Percentiles rank a stretch among this genome's conserved stretches.
Conservation (phyloP, 257 asterid genomes). For the Gentiana straminea region DNA sequence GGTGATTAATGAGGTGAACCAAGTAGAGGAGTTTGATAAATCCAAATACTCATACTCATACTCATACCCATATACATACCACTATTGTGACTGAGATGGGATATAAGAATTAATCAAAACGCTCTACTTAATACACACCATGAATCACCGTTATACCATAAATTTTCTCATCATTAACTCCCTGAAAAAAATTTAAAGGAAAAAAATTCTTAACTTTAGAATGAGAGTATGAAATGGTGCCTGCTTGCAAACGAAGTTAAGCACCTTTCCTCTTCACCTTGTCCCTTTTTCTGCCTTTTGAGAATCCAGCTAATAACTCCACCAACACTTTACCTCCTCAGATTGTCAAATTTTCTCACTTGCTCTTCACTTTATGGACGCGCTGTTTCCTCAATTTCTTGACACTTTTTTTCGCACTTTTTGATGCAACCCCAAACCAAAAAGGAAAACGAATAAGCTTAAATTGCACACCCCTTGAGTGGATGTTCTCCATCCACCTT, state of each 20-base stretch:
- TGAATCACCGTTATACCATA: too few species aligned
- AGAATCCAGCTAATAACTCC: constrained; percentile 24
- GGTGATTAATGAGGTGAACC: too few species aligned
- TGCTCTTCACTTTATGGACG: background rate
- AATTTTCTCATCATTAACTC: background rate
- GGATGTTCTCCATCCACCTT: background rate
- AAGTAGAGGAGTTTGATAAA: too few species aligned
- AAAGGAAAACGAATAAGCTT: too few species aligned
- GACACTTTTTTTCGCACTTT: too few species aligned
- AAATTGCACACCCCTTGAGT: too few species aligned
- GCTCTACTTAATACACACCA: too few species aligned
- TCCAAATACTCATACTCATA: too few species aligned
- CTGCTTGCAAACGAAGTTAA: constrained; percentile 61
- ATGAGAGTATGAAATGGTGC: constrained; percentile 12
- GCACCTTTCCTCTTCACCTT: constrained; percentile 22
- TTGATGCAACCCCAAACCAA: too few species aligned
- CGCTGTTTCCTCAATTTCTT: background rate
- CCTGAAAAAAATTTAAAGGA: constrained; percentile 12
- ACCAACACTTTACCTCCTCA: constrained; percentile 6
- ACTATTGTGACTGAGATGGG: too few species aligned
- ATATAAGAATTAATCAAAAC: too few species aligned
- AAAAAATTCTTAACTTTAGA: background rate
- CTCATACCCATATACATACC: too few species aligned
- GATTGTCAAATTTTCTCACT: constrained; percentile 7
- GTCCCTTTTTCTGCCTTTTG: constrained; percentile 12